These are phyloP conservation scores for Carnegiea gigantea DNA, from an alignment of 179 eudicot genomes.

Conservation along the genomic window DNA sequence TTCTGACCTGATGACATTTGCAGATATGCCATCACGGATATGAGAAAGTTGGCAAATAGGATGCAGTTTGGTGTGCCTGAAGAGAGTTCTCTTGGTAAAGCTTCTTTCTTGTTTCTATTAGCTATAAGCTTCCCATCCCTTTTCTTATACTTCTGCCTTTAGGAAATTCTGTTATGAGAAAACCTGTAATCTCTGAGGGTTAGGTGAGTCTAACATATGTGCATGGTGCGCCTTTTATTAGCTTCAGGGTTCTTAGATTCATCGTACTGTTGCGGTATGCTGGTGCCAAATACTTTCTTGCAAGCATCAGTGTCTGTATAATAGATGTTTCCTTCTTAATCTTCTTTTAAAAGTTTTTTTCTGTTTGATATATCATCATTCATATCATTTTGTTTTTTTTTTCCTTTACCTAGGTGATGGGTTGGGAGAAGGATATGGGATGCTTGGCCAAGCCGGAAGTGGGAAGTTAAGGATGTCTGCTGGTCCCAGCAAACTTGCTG, in stretches of 20 bases:
- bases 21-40: conserved; percentile 94
- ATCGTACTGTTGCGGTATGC: conserved; percentile 12
- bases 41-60: conserved; percentile 90
- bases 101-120: neutral
- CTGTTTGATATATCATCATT: neutral
- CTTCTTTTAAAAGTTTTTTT: neutral
- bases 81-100: conserved; percentile 86
- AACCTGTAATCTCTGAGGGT: conserved; percentile 4
- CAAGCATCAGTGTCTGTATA: neutral
- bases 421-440: conserved; percentile 96
- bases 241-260: neutral
- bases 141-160: neutral
- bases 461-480: conserved; percentile 85
- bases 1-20: conserved; percentile 12
- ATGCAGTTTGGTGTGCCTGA: conserved; percentile 96
- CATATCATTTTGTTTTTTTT: conserved; percentile 19
- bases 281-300: conserved; percentile 5
- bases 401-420: conserved; percentile 66
- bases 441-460: conserved; percentile 99
- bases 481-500: conserved; percentile 86
- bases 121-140: neutral
- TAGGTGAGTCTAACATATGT: conserved; percentile 3
- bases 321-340: neutral
- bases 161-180: neutral
- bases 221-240: neutral